These are phyloP conservation scores for Aspergillus felis DNA, from an alignment of 2,329 filamentous ascomycete genomes.

Conservation along the genomic window DNA sequence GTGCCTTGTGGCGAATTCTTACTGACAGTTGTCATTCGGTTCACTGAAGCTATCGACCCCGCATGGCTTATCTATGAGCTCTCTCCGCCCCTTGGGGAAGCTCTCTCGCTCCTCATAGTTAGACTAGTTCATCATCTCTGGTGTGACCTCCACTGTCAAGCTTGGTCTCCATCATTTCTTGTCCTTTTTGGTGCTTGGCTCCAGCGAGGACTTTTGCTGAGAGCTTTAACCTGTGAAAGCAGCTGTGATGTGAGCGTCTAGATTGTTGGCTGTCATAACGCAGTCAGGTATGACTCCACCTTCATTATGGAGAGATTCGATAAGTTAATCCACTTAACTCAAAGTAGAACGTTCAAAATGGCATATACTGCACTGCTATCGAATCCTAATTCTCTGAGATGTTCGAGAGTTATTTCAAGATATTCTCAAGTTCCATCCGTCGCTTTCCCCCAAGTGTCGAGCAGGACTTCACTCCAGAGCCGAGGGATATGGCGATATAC, in stretches of 20 bases:
- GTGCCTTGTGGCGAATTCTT: neutral
- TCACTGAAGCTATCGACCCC: neutral
- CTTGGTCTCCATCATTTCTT: neutral
- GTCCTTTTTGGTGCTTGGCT: neutral
- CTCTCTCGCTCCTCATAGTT: neutral
- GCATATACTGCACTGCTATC: neutral
- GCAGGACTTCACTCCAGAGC: conserved; percentile 1
- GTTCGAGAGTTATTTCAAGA: neutral
- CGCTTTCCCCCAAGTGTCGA: neutral
- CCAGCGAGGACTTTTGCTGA: neutral
- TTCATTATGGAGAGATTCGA: neutral
- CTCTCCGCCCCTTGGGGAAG: neutral
- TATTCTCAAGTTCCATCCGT: neutral
- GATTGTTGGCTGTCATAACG: neutral
- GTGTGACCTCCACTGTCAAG: neutral
- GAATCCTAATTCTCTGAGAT: neutral
- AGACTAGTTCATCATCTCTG: neutral
- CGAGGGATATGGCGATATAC: conserved; percentile 8
- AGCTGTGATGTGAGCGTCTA: neutral
- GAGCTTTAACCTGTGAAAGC: neutral
- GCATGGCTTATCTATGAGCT: neutral
- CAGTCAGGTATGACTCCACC: neutral
- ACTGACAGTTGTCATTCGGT: neutral
- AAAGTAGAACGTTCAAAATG: neutral
- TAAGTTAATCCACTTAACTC: neutral